Conservation (phyloP, 2,329 filamentous ascomycete genomes). For the Raffaelea ambrosiae region DNA sequence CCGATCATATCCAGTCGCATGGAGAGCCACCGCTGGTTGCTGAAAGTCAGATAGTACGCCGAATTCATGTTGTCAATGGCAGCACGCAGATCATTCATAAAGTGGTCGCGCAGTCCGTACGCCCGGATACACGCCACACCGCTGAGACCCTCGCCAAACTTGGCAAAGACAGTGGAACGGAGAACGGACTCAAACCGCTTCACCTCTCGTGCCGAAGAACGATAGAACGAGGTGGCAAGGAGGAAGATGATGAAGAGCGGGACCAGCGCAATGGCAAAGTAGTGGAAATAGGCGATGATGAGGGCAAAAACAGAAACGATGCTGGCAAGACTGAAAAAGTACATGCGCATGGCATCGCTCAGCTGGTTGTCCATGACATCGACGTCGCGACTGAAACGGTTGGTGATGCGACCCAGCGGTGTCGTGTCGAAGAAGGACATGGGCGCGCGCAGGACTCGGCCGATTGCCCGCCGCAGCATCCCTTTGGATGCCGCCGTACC, state of each 20-base stretch:
- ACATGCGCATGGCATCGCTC: constrained; percentile 86
- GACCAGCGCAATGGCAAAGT: constrained; percentile 58
- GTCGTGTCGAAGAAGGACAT: constrained; percentile 97
- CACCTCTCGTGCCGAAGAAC: constrained; percentile 83
- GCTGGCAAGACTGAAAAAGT: constrained; percentile 75
- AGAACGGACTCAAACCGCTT: constrained; percentile 90
- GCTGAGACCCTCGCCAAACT: constrained; percentile 80
- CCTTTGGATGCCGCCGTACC: constrained; percentile 75
- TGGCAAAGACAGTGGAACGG: constrained; percentile 79
- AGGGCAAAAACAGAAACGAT: constrained; percentile 78
- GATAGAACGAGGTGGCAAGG: constrained; percentile 78
- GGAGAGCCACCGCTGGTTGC: constrained; percentile 90
- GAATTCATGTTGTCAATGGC: constrained; percentile 87
- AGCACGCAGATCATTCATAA: constrained; percentile 58
- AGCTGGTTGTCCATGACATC: constrained; percentile 95
- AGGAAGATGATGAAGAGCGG: constrained; percentile 69
- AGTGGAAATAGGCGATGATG: constrained; percentile 93
- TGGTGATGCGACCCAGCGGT: constrained; percentile 87
- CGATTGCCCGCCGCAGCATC: constrained; percentile 75
- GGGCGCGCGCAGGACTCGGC: constrained; percentile 61
- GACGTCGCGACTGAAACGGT: constrained; percentile 91
- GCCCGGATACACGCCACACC: constrained; percentile 81
- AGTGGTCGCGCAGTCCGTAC: constrained; percentile 73
- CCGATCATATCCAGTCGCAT: constrained; percentile 78
- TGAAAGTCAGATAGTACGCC: constrained; percentile 91